Evolutionary conservation across 2,329 filamentous ascomycete species (phyloP), one percentile per base, ranked within the genome.

Genomic region (Epichloe hybrida): DNA sequence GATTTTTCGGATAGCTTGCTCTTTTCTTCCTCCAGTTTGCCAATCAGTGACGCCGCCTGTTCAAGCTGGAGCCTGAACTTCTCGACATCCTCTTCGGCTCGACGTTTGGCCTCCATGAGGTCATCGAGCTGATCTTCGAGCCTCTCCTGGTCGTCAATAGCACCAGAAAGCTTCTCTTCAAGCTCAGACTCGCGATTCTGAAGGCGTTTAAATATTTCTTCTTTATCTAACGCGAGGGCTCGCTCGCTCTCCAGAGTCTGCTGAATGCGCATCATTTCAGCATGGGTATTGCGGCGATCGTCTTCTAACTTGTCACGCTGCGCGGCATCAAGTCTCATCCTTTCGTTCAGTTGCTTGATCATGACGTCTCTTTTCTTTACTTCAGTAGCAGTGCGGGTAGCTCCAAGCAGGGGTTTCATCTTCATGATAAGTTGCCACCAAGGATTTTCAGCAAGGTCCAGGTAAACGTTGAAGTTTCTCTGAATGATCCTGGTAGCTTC

Each of bases 171-270:
- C 69, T 97, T 96, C 61, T 98, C 94, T 49, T 84, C 87, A 4
- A 99, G 77, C 64, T 98, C 91, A 11, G 82, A 77, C 67, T 98
- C 93, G n/a, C 93, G 85, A 49, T 84, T 72, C 63, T 96, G 93
- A 21, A 98, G 74, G n/a, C 94, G 81, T 64, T 91, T 94, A 74
- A 97, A 98, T 53, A 99, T 98, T 61, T 98, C 93, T 64, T 99
- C 94, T 65, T 98, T 98, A 68, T 99, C 93, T 5, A 98, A 72
- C 1, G 93, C 93, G 41, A 98, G 75, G n/a, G 91, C 88, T 47
- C 93, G 82, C 67, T 98, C 94, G 57, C 90, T 95, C 66, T 98
- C 94, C 2, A 99, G 75, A 0, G 88, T 95, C 60, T 97, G 88
- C 64, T 96, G 90, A 45, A 97, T 87, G 35, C 86, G 83, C 57